Evolutionary conservation across 108 stramenopile genomes (phyloP).

Genomic region (Stephanodiscus minutulus): DNA sequence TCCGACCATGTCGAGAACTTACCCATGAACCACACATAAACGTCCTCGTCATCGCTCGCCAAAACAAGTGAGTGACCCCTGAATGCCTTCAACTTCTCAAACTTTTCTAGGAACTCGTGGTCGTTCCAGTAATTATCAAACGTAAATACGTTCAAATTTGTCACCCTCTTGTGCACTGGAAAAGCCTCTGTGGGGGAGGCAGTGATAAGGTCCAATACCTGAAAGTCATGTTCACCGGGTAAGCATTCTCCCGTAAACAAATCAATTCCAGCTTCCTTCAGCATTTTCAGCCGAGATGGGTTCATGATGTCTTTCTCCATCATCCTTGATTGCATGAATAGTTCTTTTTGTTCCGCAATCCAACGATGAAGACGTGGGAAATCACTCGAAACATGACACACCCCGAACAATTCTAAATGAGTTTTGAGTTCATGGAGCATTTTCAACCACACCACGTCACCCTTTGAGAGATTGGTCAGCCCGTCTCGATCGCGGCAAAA

Average conservation of each 20-base stretch:
- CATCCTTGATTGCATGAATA: slow-evolving; percentile 19
- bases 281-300: slow-evolving; percentile 27
- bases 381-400: slow-evolving; percentile 41
- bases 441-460: slow-evolving; percentile 43
- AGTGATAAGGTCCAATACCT: slow-evolving; percentile 14
- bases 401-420: slow-evolving; percentile 40
- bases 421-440: slow-evolving; percentile 34
- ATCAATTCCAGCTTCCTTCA: slow-evolving; percentile 41
- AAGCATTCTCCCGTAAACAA: slow-evolving; percentile 45
- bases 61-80: slow-evolving; percentile 21
- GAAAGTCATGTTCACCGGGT: slow-evolving; percentile 11
- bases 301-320: slow-evolving; percentile 35
- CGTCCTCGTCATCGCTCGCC: slow-evolving; percentile 28
- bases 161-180: not conserved
- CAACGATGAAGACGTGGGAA: slow-evolving; percentile 38
- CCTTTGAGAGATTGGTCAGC: slow-evolving; percentile 34
- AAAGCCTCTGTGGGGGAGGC: slow-evolving; percentile 21
- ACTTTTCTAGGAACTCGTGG: slow-evolving; percentile 2
- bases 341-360: slow-evolving; percentile 36
- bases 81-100: slow-evolving; percentile 9
- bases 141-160: not conserved
- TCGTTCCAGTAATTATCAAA: slow-evolving; percentile 17
- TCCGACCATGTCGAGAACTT: not conserved
- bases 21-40: slow-evolving; percentile 42
- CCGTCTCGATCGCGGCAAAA: slow-evolving; percentile 41